Evolutionary conservation across 106 monocot genomes (phyloP), one percentile per base, ranked within the genome.

Genomic region (Dactylorhiza incarnata): DNA sequence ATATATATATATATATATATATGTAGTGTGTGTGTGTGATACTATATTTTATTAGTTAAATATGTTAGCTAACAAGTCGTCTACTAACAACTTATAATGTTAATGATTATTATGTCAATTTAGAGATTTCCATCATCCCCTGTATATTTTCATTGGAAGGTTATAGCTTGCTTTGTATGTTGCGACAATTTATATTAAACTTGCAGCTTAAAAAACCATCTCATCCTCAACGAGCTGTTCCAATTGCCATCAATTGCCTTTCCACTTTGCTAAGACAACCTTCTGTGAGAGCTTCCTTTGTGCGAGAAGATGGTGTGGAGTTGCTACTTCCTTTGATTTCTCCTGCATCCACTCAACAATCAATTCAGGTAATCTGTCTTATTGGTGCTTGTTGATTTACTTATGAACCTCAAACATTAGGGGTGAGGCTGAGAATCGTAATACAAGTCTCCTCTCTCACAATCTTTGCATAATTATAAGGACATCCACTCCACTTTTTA

Each of bases 261-360:
- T 78, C 97, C 9, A 91, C 86, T 82, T 83, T 97, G 72, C 78
- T 97, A 62, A 94, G 79, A 81, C 87, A 97, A 76, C 66, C 72
- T 9, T 76, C 16, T 74, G 87, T 91, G 37, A 78, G 97, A 78
- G 69, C 86, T 82, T 80, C 78, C 37, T 97, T 97, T 91, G 97
- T 97, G 24, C 84, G 87, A 80, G 74, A 84, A 66, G 97, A 97
- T 84, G 91, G 97, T 19, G 82, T 97, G 43, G 94, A 97, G 78
- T 76, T 91, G 74, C 79, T 97, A 46, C 85, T 94, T 83, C 97
- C 97, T 78, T 84, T 94, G 78, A 94, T 94, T 73, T 74, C 94
- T 73, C 94, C 91, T 71, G 97, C 89, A 78, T 91, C 97, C 63
- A 97, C 91, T 65, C 97, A 97, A 71, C 97, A 97, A 68, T 94